These are phyloP conservation scores for Penicillium coffeae DNA, from an alignment of 495 filamentous ascomycete species.

Conservation along the genomic window DNA sequence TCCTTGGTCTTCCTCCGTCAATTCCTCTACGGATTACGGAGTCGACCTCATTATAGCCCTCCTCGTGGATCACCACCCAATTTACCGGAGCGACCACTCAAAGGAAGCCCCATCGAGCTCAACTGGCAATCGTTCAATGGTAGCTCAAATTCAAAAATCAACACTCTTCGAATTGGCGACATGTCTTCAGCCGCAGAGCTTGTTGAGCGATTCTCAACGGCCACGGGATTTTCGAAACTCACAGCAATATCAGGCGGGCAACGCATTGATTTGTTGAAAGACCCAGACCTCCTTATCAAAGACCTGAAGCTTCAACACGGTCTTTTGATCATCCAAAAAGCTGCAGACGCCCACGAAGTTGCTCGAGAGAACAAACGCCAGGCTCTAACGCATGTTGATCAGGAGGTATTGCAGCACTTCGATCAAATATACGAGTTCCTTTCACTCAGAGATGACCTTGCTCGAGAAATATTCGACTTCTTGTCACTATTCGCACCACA, in stretches of 20 bases:
- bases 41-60: conserved; percentile 51
- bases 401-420: conserved; percentile 79
- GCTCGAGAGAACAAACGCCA: conserved; percentile 24
- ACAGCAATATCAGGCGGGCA: conserved; percentile 50
- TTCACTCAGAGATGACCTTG: conserved; percentile 66
- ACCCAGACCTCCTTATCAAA: conserved; percentile 32
- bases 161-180: conserved; percentile 57
- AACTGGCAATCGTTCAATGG: conserved; percentile 72
- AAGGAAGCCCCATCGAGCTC: conserved; percentile 61
- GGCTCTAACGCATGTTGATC: conserved; percentile 54
- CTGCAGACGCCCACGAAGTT: conserved; percentile 35
- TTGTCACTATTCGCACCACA: conserved; percentile 70
- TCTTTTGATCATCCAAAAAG: conserved; percentile 53
- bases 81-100: conserved; percentile 37
- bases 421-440: conserved; percentile 80
- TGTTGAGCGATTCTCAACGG: conserved; percentile 55
- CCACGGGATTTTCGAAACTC: conserved; percentile 70
- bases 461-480: conserved; percentile 71
- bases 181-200: conserved; percentile 68
- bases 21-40: conserved; percentile 51
- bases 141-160: conserved; percentile 50
- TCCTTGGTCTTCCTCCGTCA: conserved; percentile 59
- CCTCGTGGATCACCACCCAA: conserved; percentile 35
- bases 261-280: conserved; percentile 41
- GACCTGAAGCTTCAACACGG: conserved; percentile 48